Evolutionary conservation across 495 filamentous ascomycete genomes (phyloP), one percentile per base, ranked within the genome.

Genomic region (Durotheca rogersii): DNA sequence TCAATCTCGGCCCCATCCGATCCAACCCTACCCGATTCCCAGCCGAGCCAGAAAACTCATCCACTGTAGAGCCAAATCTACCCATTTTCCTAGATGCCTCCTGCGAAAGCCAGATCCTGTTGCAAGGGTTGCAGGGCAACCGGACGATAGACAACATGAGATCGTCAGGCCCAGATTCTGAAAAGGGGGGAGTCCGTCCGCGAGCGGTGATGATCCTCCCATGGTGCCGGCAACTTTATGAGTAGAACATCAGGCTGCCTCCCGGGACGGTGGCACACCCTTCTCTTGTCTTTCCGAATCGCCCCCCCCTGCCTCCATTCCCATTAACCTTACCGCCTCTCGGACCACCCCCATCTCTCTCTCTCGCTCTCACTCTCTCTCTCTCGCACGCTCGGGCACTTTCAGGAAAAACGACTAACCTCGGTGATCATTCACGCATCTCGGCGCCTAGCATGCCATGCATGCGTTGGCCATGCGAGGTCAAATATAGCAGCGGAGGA

Each of bases 401-500:
- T 34, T 40, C 40, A 41, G 25, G 15, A 31, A 46, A 32, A 38
- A 7, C 21, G 51, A 20, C 21, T 46, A 14, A 18, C 1, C n/a
- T 40, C 21, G 34, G 39, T 11, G 38, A 27, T 29, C 33, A 48
- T 34, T 15, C 16, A 25, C 16, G 7, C 14, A 5, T 14, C 25
- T 20, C 19, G 36, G 3, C 30, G 11, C 35, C 40, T 45, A 29
- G 47, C 21, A 21, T 14, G 25, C 27, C 23, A 36, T 39, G 33
- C 25, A 45, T 53, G 48, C 16, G 41, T 41, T 48, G 43, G 54
- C 27, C 17, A 15, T 35, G 16, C 34, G 21, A 45, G 21, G 44
- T 49, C 44, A 53, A 44, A 49, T 32, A 48, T 58, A 58, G 49
- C 29, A 53, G 34, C 39, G 53, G 44, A 58, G 36, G 49, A 42